phyloP scores from a whole-genome alignment of 1,139 yeast species.

The Debaryomycetaceae sp. region DNA sequence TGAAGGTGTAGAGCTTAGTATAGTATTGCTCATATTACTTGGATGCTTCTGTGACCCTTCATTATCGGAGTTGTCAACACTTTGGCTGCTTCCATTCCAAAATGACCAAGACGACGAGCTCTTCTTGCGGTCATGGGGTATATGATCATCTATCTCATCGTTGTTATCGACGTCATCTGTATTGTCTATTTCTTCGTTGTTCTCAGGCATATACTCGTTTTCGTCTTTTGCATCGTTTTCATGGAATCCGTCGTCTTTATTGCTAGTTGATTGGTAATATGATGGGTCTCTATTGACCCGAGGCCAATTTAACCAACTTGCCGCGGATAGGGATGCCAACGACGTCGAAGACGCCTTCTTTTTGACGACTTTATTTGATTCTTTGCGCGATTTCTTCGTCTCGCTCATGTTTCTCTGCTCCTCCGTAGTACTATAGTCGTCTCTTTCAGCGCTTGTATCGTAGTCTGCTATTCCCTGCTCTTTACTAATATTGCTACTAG shows the following conservation, averaged over 20 bases:
- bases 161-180: slow-evolving; percentile 27
- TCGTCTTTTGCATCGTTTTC: slow-evolving; percentile 8
- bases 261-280: not conserved
- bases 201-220: slow-evolving; percentile 9
- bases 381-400: not conserved
- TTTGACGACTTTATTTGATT: slow-evolving; percentile 3
- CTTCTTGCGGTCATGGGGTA: slow-evolving; percentile 23
- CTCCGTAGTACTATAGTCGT: not conserved
- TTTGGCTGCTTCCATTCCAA: slow-evolving; percentile 23
- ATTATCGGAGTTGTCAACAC: slow-evolving; percentile 8
- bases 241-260: slow-evolving; percentile 5
- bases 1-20: slow-evolving; percentile 32
- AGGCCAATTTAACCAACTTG: slow-evolving; percentile 19
- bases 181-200: slow-evolving; percentile 15
- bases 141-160: slow-evolving; percentile 36
- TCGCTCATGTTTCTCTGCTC: not conserved
- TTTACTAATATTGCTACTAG: not conserved
- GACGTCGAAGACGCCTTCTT: slow-evolving; percentile 18
- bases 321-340: slow-evolving; percentile 17
- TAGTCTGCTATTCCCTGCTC: not conserved
- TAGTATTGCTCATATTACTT: slow-evolving; percentile 26
- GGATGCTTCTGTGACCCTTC: slow-evolving; percentile 9
- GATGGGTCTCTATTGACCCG: slow-evolving; percentile 3
- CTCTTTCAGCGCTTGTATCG: not conserved
- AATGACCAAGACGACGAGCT: slow-evolving; percentile 33